Evolutionary conservation across 2,329 filamentous ascomycete genomes (phyloP).

Genomic region (Diplocarpon rosae): DNA sequence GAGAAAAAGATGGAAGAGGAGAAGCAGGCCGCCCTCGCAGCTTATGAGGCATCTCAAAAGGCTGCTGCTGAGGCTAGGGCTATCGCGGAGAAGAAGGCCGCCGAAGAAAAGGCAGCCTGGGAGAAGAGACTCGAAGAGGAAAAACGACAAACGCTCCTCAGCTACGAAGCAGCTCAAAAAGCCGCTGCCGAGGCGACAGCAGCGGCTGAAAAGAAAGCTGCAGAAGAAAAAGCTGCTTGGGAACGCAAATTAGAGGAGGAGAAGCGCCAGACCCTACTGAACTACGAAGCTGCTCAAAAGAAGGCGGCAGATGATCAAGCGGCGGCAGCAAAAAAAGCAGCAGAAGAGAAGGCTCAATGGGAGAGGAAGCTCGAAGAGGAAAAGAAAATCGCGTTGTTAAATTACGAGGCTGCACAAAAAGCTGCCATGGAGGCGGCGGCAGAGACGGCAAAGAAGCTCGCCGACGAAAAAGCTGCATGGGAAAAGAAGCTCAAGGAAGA

Average conservation of each 20-base stretch:
- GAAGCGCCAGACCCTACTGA: conserved; percentile 32
- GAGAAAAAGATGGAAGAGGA: conserved; percentile 15
- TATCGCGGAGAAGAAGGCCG: conserved; percentile 4
- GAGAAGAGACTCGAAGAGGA: conserved; percentile 11
- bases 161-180: conserved; percentile 26
- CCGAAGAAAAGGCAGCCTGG: conserved; percentile 9
- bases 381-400: conserved; percentile 14
- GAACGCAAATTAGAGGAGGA: conserved; percentile 27
- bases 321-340: conserved; percentile 34
- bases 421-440: conserved; percentile 12
- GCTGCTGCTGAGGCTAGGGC: conserved; percentile 21
- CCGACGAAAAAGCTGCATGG: conserved; percentile 14
- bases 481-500: conserved; percentile 32
- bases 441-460: conserved; percentile 13
- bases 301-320: conserved; percentile 34
- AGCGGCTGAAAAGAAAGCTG: conserved; percentile 38
- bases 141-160: conserved; percentile 15
- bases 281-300: conserved; percentile 17
- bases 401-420: conserved; percentile 14
- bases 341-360: conserved; percentile 16
- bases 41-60: conserved; percentile 7
- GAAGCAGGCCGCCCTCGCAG: conserved; percentile 13
- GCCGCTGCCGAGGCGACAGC: conserved; percentile 31
- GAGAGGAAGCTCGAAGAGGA: conserved; percentile 17
- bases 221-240: conserved; percentile 31